phyloP scores from a whole-genome alignment of 1,139 yeast genomes.

The Magnusiomyces magnusii region DNA sequence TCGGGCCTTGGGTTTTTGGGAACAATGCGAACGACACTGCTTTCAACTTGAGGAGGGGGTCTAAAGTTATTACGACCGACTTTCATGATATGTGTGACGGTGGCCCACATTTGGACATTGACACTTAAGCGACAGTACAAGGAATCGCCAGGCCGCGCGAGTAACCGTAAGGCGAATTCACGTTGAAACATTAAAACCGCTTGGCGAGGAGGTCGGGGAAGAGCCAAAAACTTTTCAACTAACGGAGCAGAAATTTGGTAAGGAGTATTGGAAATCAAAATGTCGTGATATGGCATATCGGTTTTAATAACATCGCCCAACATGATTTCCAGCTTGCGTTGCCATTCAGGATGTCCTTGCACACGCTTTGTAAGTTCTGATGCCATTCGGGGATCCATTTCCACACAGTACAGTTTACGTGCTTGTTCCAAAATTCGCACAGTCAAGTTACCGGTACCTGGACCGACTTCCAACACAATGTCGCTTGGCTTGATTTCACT shows the following conservation, averaged over 20 bases:
- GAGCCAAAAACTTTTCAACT: constrained; percentile 84
- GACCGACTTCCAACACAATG: constrained; percentile 92
- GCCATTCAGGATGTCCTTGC: constrained; percentile 80
- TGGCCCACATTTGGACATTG: constrained; percentile 99
- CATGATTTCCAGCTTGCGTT: constrained; percentile 82
- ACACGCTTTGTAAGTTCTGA: constrained; percentile 97
- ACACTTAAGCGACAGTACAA: constrained; percentile 90
- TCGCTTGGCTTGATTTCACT: constrained; percentile 92
- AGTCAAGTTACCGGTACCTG: constrained; percentile 98
- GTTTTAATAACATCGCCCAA: constrained; percentile 96
- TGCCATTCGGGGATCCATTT: constrained; percentile 99
- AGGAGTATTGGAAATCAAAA: constrained; percentile 95
- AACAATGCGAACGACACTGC: constrained; percentile 90
- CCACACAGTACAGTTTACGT: constrained; percentile 85
- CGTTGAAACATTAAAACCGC: constrained; percentile 97
- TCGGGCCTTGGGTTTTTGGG: constrained; percentile 88
- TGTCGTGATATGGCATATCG: constrained; percentile 89
- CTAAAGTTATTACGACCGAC: constrained; percentile 95
- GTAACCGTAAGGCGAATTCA: constrained; percentile 85
- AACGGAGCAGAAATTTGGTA: constrained; percentile 96
- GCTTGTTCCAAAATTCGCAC: constrained; percentile 91
- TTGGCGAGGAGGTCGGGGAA: constrained; percentile 91
- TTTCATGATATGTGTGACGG: constrained; percentile 96
- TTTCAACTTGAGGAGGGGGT: constrained; percentile 98
- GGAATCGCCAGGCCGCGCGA: constrained; percentile 94